Evolutionary conservation across 208 protist species (phyloP).

Genomic region (Leishmania gerbilli): DNA sequence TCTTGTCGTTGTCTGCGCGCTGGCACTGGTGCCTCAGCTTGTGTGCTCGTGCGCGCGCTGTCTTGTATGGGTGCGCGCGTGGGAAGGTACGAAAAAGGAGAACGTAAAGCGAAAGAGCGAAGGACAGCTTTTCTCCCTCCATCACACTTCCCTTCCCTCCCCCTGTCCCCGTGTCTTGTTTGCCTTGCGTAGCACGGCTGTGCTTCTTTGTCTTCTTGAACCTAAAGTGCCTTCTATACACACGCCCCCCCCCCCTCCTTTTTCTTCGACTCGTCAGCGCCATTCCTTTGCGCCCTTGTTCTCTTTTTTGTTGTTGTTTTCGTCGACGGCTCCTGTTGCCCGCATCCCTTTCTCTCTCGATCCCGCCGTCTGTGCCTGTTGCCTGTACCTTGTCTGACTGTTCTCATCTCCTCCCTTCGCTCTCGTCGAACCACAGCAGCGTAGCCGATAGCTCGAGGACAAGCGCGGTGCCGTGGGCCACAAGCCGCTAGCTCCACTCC

Average conservation of each 20-base stretch:
- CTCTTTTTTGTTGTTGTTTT: neutral
- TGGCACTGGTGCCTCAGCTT: neutral
- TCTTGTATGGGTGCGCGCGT: neutral
- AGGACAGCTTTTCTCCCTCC: neutral
- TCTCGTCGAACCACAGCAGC: neutral
- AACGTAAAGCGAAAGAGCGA: neutral
- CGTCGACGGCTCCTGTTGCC: neutral
- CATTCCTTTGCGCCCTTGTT: neutral
- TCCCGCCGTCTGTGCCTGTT: neutral
- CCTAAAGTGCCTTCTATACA: neutral
- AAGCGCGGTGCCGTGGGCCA: neutral
- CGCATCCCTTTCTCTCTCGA: neutral
- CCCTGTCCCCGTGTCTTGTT: neutral
- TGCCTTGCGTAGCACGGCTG: neutral
- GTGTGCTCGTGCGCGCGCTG: neutral
- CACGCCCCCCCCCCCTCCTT: neutral
- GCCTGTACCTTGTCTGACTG: neutral
- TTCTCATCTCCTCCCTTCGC: neutral
- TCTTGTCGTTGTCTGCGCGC: neutral
- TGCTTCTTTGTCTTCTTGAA: neutral
- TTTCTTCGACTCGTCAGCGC: neutral
- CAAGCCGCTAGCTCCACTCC: neutral
- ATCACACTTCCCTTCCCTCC: neutral
- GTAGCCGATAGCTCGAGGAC: neutral
- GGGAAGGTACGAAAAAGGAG: neutral